phyloP scores from a whole-genome alignment of 257 asterid genomes.

The Linaria vulgaris region DNA sequence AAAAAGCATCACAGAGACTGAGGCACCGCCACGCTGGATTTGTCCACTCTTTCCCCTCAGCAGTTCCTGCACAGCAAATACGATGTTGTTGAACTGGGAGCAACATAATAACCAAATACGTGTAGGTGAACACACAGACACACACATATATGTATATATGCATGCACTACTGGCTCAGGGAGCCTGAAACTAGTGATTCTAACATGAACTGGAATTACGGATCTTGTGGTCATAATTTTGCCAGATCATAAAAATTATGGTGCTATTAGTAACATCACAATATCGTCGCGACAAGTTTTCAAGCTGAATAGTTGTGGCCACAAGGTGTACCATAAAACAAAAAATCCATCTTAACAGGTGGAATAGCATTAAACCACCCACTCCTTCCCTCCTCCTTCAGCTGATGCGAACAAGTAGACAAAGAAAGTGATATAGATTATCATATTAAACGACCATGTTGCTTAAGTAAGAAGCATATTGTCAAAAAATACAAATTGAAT shows the following conservation, averaged over 20 bases:
- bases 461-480: no score
- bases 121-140: background rate
- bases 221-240: background rate
- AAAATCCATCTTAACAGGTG: no score
- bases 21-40: slow-evolving; percentile 42
- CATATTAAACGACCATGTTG: no score
- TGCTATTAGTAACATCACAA: background rate
- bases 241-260: background rate
- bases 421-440: no score
- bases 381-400: no score
- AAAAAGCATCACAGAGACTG: slow-evolving; percentile 37
- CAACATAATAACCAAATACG: background rate
- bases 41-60: slow-evolving; percentile 38
- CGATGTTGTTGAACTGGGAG: slow-evolving; percentile 5
- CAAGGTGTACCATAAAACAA: no score
- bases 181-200: background rate
- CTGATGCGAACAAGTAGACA: no score
- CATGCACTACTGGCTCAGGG: background rate
- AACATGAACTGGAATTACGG: background rate
- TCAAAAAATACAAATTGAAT: no score
- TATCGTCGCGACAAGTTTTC: no score
- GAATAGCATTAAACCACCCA: no score
- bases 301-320: no score
- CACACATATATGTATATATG: no score
- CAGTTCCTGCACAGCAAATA: slow-evolving; percentile 45